Evolutionary conservation across 1,284 basidiomycete genomes (phyloP), one percentile per base, ranked within the genome.

Genomic region (Boletus holoroseus): DNA sequence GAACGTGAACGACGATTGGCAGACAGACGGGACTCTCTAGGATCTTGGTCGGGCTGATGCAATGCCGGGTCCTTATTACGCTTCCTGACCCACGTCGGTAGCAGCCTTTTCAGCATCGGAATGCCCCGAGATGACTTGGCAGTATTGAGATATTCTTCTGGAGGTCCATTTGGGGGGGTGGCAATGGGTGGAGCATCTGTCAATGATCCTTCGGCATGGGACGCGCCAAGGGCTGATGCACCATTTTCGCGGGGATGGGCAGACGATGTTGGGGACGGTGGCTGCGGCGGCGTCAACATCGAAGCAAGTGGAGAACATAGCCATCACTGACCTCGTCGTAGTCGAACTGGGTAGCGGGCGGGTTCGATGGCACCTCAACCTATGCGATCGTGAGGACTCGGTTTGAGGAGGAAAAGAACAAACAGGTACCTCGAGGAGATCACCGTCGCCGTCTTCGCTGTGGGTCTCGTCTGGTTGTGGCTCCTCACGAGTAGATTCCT

Each of bases 21-120:
- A 3, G 22, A 7, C 2, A 2, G 37, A 22, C 2, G 11, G 1
- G 20, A 8, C 7, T 3, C 1, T 12, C 9, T n/a, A 0, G 15
- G 1, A 0, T 5, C 15, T n/a, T 4, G 42, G 16, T 11, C 15
- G 34, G 15, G 13, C 6, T 7, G 7, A 3, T 24, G 11, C 22
- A 8, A 24, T 3, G 9, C 5, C 1, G 22, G 3, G 3, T 13
- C 11, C 22, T 16, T 24, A 6, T 16, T 7, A 16, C n/a, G 2
- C 35, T 18, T 44, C 20, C 3, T 44, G 22, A 16, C n/a, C 30
- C 18, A 2, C 9, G 13, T 26, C 11, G 2, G 22, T 22, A 43
- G 22, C 5, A 24, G 16, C n/a, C 11, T 8, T 22, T 26, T 44
- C 28, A 16, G 5, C 7, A 47, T 31, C 28, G 3, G 16, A 39